Base-by-base conservation (phyloP, 2,329 filamentous ascomycete genomes). In the Paracamarosporium sp. region DNA sequence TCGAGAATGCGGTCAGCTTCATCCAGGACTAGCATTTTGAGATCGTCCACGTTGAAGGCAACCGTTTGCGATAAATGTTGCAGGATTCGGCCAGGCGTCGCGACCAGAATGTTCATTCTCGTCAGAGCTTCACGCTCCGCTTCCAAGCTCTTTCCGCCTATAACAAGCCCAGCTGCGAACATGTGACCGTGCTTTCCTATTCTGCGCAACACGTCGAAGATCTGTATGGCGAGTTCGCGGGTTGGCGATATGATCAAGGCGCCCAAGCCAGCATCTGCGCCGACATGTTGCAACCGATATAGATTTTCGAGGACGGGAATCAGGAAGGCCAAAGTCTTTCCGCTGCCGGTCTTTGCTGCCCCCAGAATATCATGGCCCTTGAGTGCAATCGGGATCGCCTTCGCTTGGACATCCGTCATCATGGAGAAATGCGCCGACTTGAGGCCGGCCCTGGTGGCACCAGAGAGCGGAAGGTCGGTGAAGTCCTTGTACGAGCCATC, bases 1-100 rank as follows among this genome's bases (percentile, higher is more conserved):
- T 99, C 95, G 85, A 99, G 88, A 71, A 97, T 97, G 36, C 95
- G 87, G 76, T 99, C 95, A 2, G 95, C 95, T 77, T 99, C 95
- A 69, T 99, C 95, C 55, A 99, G 82, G 0, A 99, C 93, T 50
- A 99, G 81, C 75, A 99, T 91, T 79, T 96, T 92, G 62, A 99
- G 77, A 73, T 96, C 95, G 74, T 95, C 90, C 62, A 94, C 90
- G 63, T 94, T 92, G 72, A 99, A 90, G 17, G 90, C 88, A 0
- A 92, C 91, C 0, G 94, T 98, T 80, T 97, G 93, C 70, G 96
- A 94, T 70, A 99, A 82, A 76, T 99, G 95, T 78, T 99, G 95
- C 66, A 98, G 80, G 85, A 99, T 96, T 33, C 95, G 87, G 1
- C 95, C 95, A 0, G 95, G 95, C 1, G 95, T 99, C 71, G 93